Percentiles rank a stretch among this genome's conserved stretches.
These are phyloP conservation scores for Globisporangium parvum DNA, from an alignment of 352 stramenopile species.

Conservation along the genomic window DNA sequence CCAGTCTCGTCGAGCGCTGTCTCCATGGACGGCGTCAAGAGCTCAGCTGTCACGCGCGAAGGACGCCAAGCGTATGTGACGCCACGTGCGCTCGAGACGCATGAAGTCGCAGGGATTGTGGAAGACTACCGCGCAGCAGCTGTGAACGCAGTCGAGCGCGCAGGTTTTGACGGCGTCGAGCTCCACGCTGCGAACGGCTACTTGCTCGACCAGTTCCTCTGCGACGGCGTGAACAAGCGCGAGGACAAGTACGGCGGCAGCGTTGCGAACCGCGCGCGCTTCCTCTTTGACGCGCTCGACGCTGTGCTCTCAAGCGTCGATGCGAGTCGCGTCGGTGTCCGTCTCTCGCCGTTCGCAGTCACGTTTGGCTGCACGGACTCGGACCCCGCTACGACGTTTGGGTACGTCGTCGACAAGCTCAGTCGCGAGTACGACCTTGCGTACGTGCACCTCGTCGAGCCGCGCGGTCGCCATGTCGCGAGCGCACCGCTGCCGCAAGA, in stretches of 20 bases:
- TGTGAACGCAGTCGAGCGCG: slow-evolving; percentile 26
- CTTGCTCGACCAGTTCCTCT: slow-evolving; percentile 80
- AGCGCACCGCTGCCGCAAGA: slow-evolving; percentile 16
- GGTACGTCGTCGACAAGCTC: slow-evolving; percentile 9
- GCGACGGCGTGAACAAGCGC: slow-evolving; percentile 46
- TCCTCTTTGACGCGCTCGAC: slow-evolving; percentile 54
- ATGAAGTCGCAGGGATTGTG: slow-evolving; percentile 69
- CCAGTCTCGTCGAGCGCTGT: slow-evolving; percentile 45
- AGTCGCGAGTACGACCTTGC: slow-evolving; percentile 17
- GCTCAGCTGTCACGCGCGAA: slow-evolving; percentile 26
- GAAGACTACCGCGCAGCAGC: slow-evolving; percentile 55
- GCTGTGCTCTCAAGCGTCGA: not conserved
- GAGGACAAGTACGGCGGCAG: slow-evolving; percentile 67
- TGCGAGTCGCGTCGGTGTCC: slow-evolving; percentile 2
- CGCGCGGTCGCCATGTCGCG: slow-evolving; percentile 15
- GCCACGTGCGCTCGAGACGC: slow-evolving; percentile 54
- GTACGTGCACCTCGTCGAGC: slow-evolving; percentile 32
- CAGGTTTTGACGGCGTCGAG: slow-evolving; percentile 87
- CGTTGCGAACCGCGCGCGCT: slow-evolving; percentile 54
- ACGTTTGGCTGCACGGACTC: slow-evolving; percentile 19
- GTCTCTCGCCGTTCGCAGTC: slow-evolving; percentile 12
- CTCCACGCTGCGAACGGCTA: slow-evolving; percentile 86
- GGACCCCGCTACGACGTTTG: slow-evolving; percentile 20
- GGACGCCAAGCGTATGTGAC: slow-evolving; percentile 33
- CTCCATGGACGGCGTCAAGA: slow-evolving; percentile 34